Evolutionary conservation across 225 moss, liverwort and hornwort genomes (phyloP), one percentile per base, ranked within the genome.

Genomic region (Sphagnum contortum): DNA sequence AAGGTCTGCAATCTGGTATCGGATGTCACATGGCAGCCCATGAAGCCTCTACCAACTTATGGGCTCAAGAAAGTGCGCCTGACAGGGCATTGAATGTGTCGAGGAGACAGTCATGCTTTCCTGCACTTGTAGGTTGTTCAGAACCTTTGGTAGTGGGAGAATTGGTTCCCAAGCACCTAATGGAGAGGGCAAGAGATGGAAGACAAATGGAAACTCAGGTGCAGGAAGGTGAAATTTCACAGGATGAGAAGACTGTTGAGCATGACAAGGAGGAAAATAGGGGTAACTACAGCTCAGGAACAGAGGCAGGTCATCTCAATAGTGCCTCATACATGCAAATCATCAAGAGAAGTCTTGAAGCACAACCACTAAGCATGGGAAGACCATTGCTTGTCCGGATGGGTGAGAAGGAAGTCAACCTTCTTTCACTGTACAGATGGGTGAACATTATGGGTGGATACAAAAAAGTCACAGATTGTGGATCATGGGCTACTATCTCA

Each of bases 361-460:
- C 63, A 52, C 80, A 73, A 13, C 66, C 70, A 8, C 57, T 73
- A 4, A 85, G 71, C 64, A 50, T 69, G 51, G 72, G 77, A 2
- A 74, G 83, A 68, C 87, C 91, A 48, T 72, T 91, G 75, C 94
- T 88, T 60, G 88, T 64, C 48, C 55, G 73, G 60, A 62, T 90
- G 69, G 89, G 82, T 3, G 75, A 74, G 47, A 78, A 75, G 66
- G 76, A 48, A 3, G 80, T 91, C 68, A 87, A 95, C 79, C 83
- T 95, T 8, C 67, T 52, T 53, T 72, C 75, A 14, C 59, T 91
- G 61, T 68, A 83, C 71, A 76, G 71, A n/a, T 69, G 65, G 6
- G 91, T 91, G 71, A 72, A 62, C 64, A 70, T 57, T 56, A 67
- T 84, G 74, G 94, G 88, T 12, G 94, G 94, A 4, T 95, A 80